These are phyloP conservation scores for Pestalotiopsis fici DNA, from an alignment of 2,329 filamentous ascomycete genomes.

Conservation along the genomic window DNA sequence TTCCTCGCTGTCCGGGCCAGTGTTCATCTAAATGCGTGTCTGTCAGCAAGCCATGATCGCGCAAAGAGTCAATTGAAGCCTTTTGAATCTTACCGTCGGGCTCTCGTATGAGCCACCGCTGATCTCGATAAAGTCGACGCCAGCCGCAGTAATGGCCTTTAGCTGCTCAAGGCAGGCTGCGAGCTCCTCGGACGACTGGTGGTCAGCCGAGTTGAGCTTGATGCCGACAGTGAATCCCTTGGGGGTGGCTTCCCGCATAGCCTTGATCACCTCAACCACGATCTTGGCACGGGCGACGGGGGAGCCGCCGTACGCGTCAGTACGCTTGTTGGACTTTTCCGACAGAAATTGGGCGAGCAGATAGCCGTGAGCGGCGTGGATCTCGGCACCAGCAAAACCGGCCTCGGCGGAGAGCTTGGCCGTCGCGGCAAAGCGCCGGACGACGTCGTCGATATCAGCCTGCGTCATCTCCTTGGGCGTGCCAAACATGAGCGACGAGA, in stretches of 20 bases:
- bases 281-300: constrained; percentile 47
- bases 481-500: constrained; percentile 43
- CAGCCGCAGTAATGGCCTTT: constrained; percentile 33
- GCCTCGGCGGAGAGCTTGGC: constrained; percentile 49
- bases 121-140: constrained; percentile 68
- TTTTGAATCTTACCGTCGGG: constrained; percentile 37
- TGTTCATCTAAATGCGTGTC: constrained; percentile 2
- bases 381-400: constrained; percentile 44
- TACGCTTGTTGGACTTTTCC: constrained; percentile 47
- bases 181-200: constrained; percentile 42
- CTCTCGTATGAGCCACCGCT: constrained; percentile 62
- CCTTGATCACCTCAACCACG: constrained; percentile 49
- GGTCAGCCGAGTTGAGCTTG: constrained; percentile 58
- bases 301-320: constrained; percentile 55
- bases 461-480: constrained; percentile 57
- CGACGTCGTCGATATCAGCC: constrained; percentile 53
- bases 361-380: constrained; percentile 56
- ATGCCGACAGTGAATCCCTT: constrained; percentile 50
- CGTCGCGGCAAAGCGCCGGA: constrained; percentile 52
- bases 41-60: too few relatives aligned
- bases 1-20: neutral
- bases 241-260: constrained; percentile 38
- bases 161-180: constrained; percentile 55
- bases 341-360: constrained; percentile 56
- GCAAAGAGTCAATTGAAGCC: neutral